These are phyloP conservation scores for Ceratocystis colombiana DNA, from an alignment of 2,329 filamentous ascomycete genomes.

Conservation along the genomic window DNA sequence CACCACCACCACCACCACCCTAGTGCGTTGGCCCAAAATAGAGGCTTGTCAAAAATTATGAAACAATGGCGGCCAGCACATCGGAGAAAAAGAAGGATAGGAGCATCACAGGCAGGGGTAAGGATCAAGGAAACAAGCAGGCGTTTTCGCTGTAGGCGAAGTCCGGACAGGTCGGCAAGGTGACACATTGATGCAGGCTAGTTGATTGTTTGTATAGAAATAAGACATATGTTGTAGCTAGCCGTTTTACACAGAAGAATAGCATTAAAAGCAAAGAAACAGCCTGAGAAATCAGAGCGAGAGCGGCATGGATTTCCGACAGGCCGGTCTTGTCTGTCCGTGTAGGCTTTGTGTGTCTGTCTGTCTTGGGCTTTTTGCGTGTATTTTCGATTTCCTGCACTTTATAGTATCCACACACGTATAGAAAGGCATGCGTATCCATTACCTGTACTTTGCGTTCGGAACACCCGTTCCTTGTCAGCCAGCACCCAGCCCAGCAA, in stretches of 20 bases:
- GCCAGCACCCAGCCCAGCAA: not conserved
- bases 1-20: not conserved
- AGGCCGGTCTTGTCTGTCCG: too few species aligned
- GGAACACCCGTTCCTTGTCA: not conserved
- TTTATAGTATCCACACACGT: not conserved
- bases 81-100: not conserved
- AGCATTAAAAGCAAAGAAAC: too few species aligned
- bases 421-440: not conserved
- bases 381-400: too few species aligned
- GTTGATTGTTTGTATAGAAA: not conserved
- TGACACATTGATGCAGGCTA: conserved; percentile 3
- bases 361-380: too few species aligned
- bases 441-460: not conserved
- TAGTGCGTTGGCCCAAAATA: not conserved
- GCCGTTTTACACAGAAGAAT: too few species aligned
- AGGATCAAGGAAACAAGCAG: conserved; percentile 8
- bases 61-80: conserved; percentile 13
- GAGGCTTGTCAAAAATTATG: conserved; percentile 12
- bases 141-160: conserved; percentile 15
- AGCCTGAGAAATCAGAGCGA: too few species aligned
- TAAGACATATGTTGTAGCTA: too few species aligned
- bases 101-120: not conserved
- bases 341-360: too few species aligned
- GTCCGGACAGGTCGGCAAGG: conserved; percentile 15
- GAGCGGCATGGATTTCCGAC: too few species aligned